Base-by-base conservation (phyloP, 1,284 basidiomycete species). In the Chondrostereum purpureum region DNA sequence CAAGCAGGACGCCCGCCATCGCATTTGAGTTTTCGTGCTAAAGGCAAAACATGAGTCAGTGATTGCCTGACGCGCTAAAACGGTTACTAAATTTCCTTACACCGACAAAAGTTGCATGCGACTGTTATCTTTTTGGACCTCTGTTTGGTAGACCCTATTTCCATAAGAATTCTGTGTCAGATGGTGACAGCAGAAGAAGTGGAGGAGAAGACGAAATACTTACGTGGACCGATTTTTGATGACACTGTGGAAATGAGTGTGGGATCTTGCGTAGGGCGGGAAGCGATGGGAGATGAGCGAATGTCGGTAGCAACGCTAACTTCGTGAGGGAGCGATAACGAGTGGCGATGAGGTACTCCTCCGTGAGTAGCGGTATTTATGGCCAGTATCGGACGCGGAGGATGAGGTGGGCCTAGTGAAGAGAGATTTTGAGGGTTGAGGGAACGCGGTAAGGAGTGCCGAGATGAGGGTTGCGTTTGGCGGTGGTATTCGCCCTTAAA, bases 101-200 rank as follows among this genome's bases (percentile, higher is more conserved):
- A 88, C 51, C 85, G 80, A 66, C 85, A 89, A 63, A 89, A 89
- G 62, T 88, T 88, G 68, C 85, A 89, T 40, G 85, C 85, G 42
- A 88, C 84, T 14, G 82, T 86, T 46, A 88, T 88, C 64, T 88
- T 88, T 69, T 87, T 87, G 38, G 78, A 73, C 44, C 83, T 73
- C 52, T 74, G 72, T 54, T 75, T 80, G 56, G 72, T 63, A 20
- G 68, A 64, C 43, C 54, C 64, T 69, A 13, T 16, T 8, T 53
- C 46, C 19, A 44, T 38, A 42, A 23, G 35, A 18, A 27, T 27
- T 42, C 33, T 43, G 43, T 27, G 24, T 38, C 36, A 17, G 37
- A 50, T 31, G 41, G 23, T 22, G 41, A n/a, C 33, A 45, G 48
- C n/a, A 24, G 35, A 45, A 17, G 14, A 38, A 44, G 55, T 52